phyloP scores from a whole-genome alignment of 1,284 basidiomycete genomes.

The Fomitiporia mediterranea region DNA sequence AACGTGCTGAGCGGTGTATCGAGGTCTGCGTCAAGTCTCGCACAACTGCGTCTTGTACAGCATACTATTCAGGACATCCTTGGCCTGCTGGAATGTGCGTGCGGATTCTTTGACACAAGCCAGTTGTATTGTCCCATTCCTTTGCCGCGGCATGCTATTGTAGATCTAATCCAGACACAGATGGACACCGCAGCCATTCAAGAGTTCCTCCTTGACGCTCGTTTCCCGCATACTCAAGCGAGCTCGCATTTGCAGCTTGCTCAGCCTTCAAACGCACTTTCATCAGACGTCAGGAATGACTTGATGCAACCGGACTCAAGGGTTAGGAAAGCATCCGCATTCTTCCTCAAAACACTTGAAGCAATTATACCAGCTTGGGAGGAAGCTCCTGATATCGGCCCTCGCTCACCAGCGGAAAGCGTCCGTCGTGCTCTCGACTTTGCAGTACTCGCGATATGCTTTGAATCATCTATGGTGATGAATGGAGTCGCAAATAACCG shows the following conservation, averaged over 20 bases:
- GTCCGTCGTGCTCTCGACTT: conserved; percentile 66
- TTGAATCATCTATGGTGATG: conserved; percentile 59
- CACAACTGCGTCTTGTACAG: conserved; percentile 41
- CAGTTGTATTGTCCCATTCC: conserved; percentile 42
- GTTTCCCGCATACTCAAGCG: conserved; percentile 40
- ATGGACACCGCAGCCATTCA: conserved; percentile 54
- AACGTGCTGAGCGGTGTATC: conserved; percentile 27
- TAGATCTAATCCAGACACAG: conserved; percentile 56
- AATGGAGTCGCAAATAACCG: conserved; percentile 59
- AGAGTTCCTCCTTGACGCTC: conserved; percentile 63
- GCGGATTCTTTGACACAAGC: conserved; percentile 46
- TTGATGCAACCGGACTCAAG: conserved; percentile 43
- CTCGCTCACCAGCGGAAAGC: conserved; percentile 50
- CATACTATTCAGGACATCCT: conserved; percentile 59
- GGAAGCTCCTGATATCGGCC: conserved; percentile 29
- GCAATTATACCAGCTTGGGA: conserved; percentile 48
- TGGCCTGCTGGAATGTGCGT: conserved; percentile 58
- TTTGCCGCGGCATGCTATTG: conserved; percentile 65
- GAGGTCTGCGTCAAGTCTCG: background rate
- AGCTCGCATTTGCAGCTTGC: conserved; percentile 24
- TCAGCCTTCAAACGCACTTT: conserved; percentile 6
- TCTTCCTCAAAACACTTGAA: conserved; percentile 58
- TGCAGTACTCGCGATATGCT: conserved; percentile 57
- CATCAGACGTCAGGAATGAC: conserved; percentile 23
- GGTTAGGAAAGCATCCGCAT: conserved; percentile 62